Conservation (phyloP, 805 yeast genomes). For the Yueomyces sp. region DNA sequence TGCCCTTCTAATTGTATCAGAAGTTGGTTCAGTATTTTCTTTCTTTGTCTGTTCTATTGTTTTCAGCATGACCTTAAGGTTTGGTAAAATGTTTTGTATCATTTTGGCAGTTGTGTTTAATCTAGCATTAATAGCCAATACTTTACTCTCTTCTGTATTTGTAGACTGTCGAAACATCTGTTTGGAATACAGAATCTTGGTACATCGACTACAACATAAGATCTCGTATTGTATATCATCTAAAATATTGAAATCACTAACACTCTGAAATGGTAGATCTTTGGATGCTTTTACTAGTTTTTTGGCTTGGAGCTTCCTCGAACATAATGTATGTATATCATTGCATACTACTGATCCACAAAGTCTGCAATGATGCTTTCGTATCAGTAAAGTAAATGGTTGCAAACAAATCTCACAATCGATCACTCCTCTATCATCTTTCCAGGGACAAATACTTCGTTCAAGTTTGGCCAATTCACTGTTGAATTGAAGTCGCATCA, state of each 20-base stretch:
- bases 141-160: constrained; percentile 20
- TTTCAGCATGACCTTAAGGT: constrained; percentile 28
- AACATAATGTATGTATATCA: constrained; percentile 47
- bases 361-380: constrained; percentile 85
- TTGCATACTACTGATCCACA: constrained; percentile 83
- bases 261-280: constrained; percentile 13
- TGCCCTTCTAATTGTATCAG: constrained; percentile 24
- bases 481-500: constrained; percentile 14
- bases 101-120: constrained; percentile 27
- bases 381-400: constrained; percentile 38
- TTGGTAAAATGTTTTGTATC: constrained; percentile 29
- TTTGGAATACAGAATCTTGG: constrained; percentile 42
- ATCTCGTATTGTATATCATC: constrained; percentile 23
- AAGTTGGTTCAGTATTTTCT: constrained; percentile 10
- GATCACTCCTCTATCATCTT: constrained; percentile 31
- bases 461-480: constrained; percentile 29
- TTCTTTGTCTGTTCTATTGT: constrained; percentile 22
- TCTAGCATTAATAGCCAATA: constrained; percentile 30
- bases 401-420: constrained; percentile 54
- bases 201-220: constrained; percentile 62
- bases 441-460: constrained; percentile 51
- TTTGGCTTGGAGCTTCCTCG: constrained; percentile 50
- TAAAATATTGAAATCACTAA: constrained; percentile 7
- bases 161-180: constrained; percentile 35
- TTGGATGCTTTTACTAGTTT: constrained; percentile 13